phyloP scores from a whole-genome alignment of 495 filamentous ascomycete species.

The Niebla homalea region DNA sequence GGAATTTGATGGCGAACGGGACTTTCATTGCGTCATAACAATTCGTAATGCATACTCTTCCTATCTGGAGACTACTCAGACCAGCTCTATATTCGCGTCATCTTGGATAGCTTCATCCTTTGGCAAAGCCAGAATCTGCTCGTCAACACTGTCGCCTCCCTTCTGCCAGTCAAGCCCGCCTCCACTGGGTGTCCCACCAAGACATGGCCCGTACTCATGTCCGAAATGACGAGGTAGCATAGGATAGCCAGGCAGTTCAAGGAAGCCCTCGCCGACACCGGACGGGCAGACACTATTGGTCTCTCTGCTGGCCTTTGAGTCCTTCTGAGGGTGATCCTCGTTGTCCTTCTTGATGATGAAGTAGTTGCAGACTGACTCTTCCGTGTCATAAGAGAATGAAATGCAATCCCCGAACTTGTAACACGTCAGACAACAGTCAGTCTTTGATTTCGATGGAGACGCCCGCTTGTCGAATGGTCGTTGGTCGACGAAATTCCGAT shows the following conservation, averaged over 20 bases:
- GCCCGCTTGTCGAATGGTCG: not conserved
- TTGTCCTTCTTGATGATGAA: not conserved
- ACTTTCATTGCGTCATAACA: no score
- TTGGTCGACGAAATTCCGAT: not conserved
- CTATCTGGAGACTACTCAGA: no score
- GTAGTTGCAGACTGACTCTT: conserved; percentile 1
- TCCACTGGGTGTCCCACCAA: not conserved
- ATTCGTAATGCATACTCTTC: no score
- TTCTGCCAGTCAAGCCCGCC: conserved; percentile 1
- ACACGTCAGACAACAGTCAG: not conserved
- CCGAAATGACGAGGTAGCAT: not conserved
- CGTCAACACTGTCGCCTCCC: not conserved
- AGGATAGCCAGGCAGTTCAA: conserved; percentile 2
- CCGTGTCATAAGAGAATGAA: not conserved
- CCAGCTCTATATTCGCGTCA: not conserved
- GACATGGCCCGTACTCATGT: conserved; percentile 2
- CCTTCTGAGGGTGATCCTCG: not conserved
- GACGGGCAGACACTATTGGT: not conserved
- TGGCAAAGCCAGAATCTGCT: not conserved
- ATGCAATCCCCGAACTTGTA: conserved; percentile 1
- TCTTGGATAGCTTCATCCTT: not conserved
- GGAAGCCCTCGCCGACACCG: not conserved
- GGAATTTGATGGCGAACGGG: no score
- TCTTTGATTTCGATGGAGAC: not conserved
- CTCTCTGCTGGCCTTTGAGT: not conserved